Conservation (phyloP, 2,329 filamentous ascomycete genomes). For the Sclerotinia subarctica region DNA sequence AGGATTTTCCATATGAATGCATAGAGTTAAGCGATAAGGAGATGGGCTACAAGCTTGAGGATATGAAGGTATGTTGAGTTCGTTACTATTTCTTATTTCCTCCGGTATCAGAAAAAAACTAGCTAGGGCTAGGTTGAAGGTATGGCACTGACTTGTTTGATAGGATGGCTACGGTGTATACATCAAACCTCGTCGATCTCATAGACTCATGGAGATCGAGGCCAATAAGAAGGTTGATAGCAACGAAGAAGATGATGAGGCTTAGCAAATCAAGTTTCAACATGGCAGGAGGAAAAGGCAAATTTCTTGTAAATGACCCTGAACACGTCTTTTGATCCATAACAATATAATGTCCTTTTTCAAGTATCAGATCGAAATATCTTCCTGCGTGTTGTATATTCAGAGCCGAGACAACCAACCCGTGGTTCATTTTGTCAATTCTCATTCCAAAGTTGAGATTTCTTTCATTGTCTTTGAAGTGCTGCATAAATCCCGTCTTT, state of each 20-base stretch:
- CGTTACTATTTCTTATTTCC: background rate
- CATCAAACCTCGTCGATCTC: background rate
- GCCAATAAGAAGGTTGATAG: background rate
- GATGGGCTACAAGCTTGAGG: background rate
- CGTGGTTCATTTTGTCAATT: no score
- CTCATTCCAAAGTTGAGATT: no score
- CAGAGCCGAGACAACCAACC: background rate
- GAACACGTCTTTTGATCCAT: background rate
- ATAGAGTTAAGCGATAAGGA: background rate
- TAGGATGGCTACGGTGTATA: slow-evolving; percentile 3
- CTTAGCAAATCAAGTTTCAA: background rate
- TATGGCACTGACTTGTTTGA: background rate
- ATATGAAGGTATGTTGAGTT: slow-evolving; percentile 1
- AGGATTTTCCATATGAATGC: background rate
- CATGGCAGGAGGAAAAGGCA: no score
- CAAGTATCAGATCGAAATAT: background rate
- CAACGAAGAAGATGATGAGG: background rate
- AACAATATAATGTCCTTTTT: background rate
- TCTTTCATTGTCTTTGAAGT: no score
- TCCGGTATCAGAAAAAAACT: background rate
- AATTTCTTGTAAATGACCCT: background rate
- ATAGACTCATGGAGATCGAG: background rate
- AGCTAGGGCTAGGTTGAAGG: background rate
- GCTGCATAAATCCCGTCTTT: no score
- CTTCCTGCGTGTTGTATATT: no score